phyloP scores from a whole-genome alignment of 345 rosid species.

The Turnera subulata region DNA sequence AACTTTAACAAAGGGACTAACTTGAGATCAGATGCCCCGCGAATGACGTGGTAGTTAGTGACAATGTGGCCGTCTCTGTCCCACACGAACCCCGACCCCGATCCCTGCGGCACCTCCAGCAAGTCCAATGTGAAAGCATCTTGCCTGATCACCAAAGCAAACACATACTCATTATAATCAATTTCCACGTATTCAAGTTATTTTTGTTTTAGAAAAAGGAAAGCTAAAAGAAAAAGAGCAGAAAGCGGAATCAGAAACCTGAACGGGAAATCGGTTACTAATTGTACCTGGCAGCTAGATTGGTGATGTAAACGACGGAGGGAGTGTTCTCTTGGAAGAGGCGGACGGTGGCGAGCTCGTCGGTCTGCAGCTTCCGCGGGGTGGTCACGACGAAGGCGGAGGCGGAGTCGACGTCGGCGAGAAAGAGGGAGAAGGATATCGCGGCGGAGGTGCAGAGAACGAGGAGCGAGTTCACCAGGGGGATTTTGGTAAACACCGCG shows the following conservation, averaged over 20 bases:
- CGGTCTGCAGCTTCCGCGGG: conserved; percentile 67
- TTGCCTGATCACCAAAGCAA: conserved; percentile 44
- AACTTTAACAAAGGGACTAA: conserved; percentile 22
- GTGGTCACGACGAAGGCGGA: conserved; percentile 67
- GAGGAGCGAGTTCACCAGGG: conserved; percentile 37
- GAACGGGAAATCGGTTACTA: neutral
- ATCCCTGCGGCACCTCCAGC: conserved; percentile 95
- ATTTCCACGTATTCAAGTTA: neutral
- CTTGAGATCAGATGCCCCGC: conserved; percentile 98
- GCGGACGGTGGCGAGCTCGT: conserved; percentile 90
- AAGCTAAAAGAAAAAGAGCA: neutral
- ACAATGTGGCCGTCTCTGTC: conserved; percentile 79
- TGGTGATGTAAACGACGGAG: conserved; percentile 93
- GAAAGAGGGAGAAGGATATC: conserved; percentile 53
- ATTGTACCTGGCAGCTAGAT: conserved; percentile 74
- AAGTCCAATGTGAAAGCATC: conserved; percentile 93
- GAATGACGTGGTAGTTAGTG: conserved; percentile 92
- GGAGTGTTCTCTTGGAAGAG: conserved; percentile 93
- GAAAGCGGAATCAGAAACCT: neutral
- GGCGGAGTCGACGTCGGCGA: conserved; percentile 51
- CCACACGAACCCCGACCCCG: conserved; percentile 97
- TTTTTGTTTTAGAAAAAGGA: too few species aligned
- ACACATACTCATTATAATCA: neutral
- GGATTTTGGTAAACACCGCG: neutral
- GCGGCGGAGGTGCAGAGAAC: conserved; percentile 65